Percentiles rank a stretch among this genome's conserved stretches.
Conservation (phyloP, 2,329 filamentous ascomycete species). For the Stylonectria norvegica region DNA sequence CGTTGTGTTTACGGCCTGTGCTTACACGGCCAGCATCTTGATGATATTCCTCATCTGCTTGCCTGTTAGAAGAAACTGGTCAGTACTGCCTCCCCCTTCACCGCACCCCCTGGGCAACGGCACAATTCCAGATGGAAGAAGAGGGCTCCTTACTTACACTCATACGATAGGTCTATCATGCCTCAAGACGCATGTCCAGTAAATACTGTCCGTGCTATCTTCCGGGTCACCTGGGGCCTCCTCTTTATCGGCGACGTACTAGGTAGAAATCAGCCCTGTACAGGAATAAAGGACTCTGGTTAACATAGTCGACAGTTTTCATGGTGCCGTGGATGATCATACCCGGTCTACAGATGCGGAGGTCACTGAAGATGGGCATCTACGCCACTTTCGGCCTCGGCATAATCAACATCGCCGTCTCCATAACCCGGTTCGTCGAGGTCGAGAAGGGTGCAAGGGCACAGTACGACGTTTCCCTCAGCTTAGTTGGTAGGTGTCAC, state of each 20-base stretch:
- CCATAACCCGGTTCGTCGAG: slow-evolving; percentile 11
- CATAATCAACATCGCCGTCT: slow-evolving; percentile 15
- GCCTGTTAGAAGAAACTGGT: slow-evolving; percentile 8
- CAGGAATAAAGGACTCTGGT: too few relatives aligned
- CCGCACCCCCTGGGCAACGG: too few relatives aligned
- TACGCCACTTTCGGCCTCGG: slow-evolving; percentile 18
- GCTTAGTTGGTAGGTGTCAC: slow-evolving; percentile 8
- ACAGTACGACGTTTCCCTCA: slow-evolving; percentile 9
- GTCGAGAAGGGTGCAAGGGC: slow-evolving; percentile 9
- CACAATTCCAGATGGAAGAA: too few relatives aligned
- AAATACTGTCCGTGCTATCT: too few relatives aligned
- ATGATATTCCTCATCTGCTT: slow-evolving; percentile 8
- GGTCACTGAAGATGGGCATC: slow-evolving; percentile 9
- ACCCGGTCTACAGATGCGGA: slow-evolving; percentile 5
- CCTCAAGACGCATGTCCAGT: background rate
- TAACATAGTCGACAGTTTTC: slow-evolving; percentile 5
- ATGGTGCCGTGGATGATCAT: slow-evolving; percentile 17
- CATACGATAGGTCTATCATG: background rate
- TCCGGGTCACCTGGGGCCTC: slow-evolving; percentile 13
- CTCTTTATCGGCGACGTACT: slow-evolving; percentile 13
- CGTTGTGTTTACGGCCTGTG: background rate
- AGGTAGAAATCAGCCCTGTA: background rate
- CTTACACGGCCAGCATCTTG: slow-evolving; percentile 8
- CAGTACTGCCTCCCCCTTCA: background rate
- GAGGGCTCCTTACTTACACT: too few relatives aligned